phyloP scores from a whole-genome alignment of 345 rosid genomes.

The Bruguiera gymnorhiza region DNA sequence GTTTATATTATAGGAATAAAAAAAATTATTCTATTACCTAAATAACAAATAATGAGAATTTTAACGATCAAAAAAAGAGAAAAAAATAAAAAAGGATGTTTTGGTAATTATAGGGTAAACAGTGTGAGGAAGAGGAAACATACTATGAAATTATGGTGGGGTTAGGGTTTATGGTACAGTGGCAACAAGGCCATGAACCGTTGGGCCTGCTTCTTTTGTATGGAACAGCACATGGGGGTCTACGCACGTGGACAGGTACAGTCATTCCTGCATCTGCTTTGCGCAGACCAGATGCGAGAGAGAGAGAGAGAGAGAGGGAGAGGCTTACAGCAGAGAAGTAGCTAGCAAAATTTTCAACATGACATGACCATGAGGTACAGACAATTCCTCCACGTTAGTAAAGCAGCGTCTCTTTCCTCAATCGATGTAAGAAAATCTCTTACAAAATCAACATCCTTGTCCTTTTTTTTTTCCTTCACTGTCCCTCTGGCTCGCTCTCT shows the following conservation, averaged over 20 bases:
- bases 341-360: background rate
- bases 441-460: conserved; percentile 30
- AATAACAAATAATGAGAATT: too few relatives aligned
- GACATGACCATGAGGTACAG: conserved; percentile 5
- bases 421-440: conserved; percentile 34
- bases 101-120: too few relatives aligned
- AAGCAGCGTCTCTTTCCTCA: conserved; percentile 25
- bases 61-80: too few relatives aligned
- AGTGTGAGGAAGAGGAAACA: background rate
- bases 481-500: background rate
- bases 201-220: conserved; percentile 34
- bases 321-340: background rate
- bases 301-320: background rate
- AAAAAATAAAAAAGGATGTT: too few relatives aligned
- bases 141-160: background rate
- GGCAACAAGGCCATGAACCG: conserved; percentile 29
- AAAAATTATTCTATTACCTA: too few relatives aligned
- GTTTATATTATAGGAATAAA: too few relatives aligned
- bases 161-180: conserved; percentile 7
- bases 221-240: conserved; percentile 39
- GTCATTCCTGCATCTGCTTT: conserved; percentile 21
- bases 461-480: too few relatives aligned
- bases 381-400: conserved; percentile 25
- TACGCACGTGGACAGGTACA: conserved; percentile 46
- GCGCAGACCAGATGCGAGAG: background rate